phyloP scores from a whole-genome alignment of 2,329 filamentous ascomycete genomes.

The Herpomyces periplanetae region DNA sequence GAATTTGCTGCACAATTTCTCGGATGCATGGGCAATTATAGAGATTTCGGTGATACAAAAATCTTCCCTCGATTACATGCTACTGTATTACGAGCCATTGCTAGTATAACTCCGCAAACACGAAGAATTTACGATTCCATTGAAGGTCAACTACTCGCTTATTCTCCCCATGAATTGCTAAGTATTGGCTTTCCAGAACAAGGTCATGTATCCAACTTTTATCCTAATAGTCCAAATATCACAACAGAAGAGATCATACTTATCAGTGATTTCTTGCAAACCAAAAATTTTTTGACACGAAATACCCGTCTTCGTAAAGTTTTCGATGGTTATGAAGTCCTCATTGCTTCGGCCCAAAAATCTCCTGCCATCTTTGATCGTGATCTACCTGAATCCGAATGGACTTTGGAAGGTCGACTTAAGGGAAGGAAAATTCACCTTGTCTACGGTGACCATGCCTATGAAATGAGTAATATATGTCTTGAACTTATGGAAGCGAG shows the following conservation, averaged over 20 bases:
- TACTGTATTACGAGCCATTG: no score
- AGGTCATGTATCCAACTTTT: constrained; percentile 44
- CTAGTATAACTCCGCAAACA: no score
- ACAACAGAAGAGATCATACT: constrained; percentile 32
- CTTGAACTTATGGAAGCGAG: constrained; percentile 15
- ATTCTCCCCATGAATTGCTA: constrained; percentile 20
- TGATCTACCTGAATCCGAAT: constrained; percentile 23
- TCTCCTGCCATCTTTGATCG: constrained; percentile 19
- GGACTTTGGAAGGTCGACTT: constrained; percentile 18
- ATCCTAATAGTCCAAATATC: constrained; percentile 32
- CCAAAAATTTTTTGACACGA: constrained; percentile 26
- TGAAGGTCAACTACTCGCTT: constrained; percentile 29
- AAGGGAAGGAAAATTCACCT: constrained; percentile 27
- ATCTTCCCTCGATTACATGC: constrained; percentile 32
- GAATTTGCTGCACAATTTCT: constrained; percentile 42
- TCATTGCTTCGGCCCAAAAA: constrained; percentile 27
- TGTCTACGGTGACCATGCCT: constrained; percentile 30
- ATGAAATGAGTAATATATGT: constrained; percentile 27
- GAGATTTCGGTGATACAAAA: constrained; percentile 50
- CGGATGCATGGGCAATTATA: constrained; percentile 48
- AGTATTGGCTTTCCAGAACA: constrained; percentile 33
- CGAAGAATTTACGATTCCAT: no score
- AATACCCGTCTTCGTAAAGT: constrained; percentile 36
- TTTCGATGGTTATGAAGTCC: constrained; percentile 22
- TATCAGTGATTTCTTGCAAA: constrained; percentile 29